Percentiles rank a stretch among this genome's conserved stretches.
These are phyloP conservation scores for Linderina pennispora DNA, from an alignment of 192 early-diverging fungal genomes.

Conservation along the genomic window DNA sequence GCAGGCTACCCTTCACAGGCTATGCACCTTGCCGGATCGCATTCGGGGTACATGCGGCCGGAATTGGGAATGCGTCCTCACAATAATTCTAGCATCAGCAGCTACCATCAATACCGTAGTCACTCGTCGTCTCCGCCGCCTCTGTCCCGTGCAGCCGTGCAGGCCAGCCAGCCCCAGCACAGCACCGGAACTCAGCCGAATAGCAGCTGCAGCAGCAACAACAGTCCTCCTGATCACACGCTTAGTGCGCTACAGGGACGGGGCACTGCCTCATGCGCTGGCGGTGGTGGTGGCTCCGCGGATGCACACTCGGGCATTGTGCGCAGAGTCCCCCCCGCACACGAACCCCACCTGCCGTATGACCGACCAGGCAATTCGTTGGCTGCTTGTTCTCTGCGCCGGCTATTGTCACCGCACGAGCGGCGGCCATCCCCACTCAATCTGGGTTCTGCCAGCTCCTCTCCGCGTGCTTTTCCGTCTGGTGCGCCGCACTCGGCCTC, in stretches of 20 bases:
- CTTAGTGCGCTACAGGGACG: too few species aligned
- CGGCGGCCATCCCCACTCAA: conserved; percentile 39
- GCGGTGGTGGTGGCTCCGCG: background rate
- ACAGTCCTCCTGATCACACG: too few species aligned
- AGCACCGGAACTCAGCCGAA: background rate
- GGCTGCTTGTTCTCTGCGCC: too few species aligned
- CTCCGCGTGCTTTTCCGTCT: conserved; percentile 25
- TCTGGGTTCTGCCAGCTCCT: conserved; percentile 32
- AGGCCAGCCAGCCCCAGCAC: background rate
- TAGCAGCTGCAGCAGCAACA: background rate
- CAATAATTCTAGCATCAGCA: too few species aligned
- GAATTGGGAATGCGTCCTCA: too few species aligned
- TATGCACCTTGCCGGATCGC: too few species aligned
- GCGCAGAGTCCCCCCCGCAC: conserved; percentile 4
- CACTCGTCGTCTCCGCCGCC: conserved; percentile 23
- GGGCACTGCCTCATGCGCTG: too few species aligned
- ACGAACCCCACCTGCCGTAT: conserved; percentile 6
- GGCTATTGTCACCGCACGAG: too few species aligned
- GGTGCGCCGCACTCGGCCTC: conserved; percentile 29
- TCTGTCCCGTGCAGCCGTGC: background rate
- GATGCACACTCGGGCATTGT: conserved; percentile 11
- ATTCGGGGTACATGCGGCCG: too few species aligned
- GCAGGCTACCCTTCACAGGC: too few species aligned
- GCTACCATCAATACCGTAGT: conserved; percentile 14
- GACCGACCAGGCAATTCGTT: too few species aligned